Percentiles rank a stretch among this genome's conserved stretches.
These are phyloP conservation scores for Dysphania ambrosioides DNA, from an alignment of 148 eudicot genomes.

Conservation along the genomic window DNA sequence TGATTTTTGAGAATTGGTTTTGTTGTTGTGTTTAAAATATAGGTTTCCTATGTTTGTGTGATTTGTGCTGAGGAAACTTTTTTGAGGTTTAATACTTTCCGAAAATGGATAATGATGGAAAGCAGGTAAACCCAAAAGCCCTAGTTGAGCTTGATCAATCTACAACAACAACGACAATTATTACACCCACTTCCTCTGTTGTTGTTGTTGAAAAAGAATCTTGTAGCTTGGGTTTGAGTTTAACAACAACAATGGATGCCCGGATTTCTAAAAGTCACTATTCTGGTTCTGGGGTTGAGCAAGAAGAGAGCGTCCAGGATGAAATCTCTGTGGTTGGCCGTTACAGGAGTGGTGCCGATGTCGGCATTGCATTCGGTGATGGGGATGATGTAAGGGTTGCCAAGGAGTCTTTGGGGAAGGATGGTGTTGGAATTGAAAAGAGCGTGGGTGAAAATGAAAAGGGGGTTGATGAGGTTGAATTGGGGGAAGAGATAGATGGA, in stretches of 20 bases:
- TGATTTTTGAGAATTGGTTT: background rate
- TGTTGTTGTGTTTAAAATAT: background rate
- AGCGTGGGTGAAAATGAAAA: background rate
- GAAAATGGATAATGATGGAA: background rate
- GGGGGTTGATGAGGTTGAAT: background rate
- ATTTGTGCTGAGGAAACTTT: background rate
- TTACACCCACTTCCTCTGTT: background rate
- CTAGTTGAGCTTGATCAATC: background rate
- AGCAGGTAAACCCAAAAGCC: background rate
- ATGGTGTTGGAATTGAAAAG: background rate
- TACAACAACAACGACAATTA: too few species aligned
- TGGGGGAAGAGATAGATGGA: slow-evolving; percentile 4
- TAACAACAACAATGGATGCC: background rate
- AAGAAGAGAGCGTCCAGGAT: background rate
- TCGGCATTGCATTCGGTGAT: background rate
- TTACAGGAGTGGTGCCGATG: background rate
- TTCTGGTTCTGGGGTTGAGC: slow-evolving; percentile 8
- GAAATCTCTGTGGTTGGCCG: background rate
- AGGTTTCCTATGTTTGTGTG: background rate
- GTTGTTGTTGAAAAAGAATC: background rate
- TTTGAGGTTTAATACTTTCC: background rate
- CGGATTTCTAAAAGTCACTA: background rate
- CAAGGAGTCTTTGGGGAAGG: background rate
- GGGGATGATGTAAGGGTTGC: background rate
- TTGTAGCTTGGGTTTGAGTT: slow-evolving; percentile 7